Evolutionary conservation across 2,329 filamentous ascomycete species (phyloP).

Genomic region (Blumeriella jaapii): DNA sequence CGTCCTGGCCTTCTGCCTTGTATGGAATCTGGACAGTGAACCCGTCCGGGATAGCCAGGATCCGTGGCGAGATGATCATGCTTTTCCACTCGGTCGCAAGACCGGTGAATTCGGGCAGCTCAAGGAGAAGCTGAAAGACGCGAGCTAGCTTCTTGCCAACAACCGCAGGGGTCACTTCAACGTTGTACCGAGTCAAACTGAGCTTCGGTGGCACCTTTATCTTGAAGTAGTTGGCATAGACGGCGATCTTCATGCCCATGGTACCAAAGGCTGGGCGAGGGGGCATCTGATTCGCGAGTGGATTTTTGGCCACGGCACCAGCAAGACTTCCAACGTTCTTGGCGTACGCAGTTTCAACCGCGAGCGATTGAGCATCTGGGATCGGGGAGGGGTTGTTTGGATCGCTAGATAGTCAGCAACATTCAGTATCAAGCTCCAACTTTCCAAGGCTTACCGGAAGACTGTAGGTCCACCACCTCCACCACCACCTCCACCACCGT

Average conservation of each 20-base stretch:
- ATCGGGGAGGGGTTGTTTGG: constrained; percentile 14
- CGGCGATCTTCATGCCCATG: constrained; percentile 17
- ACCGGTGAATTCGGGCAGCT: constrained; percentile 20
- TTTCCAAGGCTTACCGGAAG: constrained; percentile 18
- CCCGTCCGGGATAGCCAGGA: constrained; percentile 13
- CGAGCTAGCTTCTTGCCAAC: constrained; percentile 20
- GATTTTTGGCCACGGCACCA: constrained; percentile 14
- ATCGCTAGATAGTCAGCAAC: constrained; percentile 11
- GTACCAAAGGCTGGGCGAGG: constrained; percentile 24
- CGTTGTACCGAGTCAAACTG: constrained; percentile 21
- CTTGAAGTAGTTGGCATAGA: constrained; percentile 27
- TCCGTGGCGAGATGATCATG: constrained; percentile 18
- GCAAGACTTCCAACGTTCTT: constrained; percentile 12
- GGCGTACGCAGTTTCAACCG: constrained; percentile 26
- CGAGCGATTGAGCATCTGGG: constrained; percentile 20
- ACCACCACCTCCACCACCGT: constrained; percentile 20
- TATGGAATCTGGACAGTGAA: constrained; percentile 16
- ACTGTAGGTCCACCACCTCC: constrained; percentile 14
- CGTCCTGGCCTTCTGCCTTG: constrained; percentile 21
- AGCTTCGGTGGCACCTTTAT: constrained; percentile 15
- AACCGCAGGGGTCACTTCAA: constrained; percentile 17
- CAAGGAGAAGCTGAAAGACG: constrained; percentile 24
- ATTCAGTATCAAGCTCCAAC: constrained; percentile 2
- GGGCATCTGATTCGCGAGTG: constrained; percentile 13
- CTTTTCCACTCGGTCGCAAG: constrained; percentile 23